These are phyloP conservation scores for Arachis monticola DNA, from an alignment of 331 rosid species.

Conservation along the genomic window DNA sequence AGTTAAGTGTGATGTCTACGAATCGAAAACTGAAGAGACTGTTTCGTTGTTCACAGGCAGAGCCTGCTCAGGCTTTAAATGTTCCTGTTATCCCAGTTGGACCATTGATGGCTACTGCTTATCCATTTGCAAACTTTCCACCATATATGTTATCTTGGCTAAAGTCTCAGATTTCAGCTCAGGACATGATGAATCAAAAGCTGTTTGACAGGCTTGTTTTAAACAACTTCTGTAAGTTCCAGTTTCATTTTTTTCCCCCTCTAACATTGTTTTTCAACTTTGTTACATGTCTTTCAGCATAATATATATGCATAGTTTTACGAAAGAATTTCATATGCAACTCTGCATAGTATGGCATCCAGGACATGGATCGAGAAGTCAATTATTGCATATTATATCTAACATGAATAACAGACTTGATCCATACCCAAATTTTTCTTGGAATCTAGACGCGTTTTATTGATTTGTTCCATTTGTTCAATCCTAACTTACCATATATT, in stretches of 20 bases:
- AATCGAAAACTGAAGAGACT: slow-evolving; percentile 10
- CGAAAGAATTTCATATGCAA: not conserved
- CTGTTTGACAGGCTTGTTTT: slow-evolving; percentile 73
- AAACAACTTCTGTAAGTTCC: slow-evolving; percentile 74
- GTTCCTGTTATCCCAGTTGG: slow-evolving; percentile 83
- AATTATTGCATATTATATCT: not conserved
- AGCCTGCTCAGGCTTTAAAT: slow-evolving; percentile 70
- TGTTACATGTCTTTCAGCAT: not conserved
- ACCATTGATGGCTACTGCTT: slow-evolving; percentile 58
- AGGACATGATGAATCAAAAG: slow-evolving; percentile 74
- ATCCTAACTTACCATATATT: slow-evolving; percentile 1
- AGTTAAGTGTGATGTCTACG: slow-evolving; percentile 8
- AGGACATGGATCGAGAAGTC: slow-evolving; percentile 4
- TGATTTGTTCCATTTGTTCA: slow-evolving; percentile 15
- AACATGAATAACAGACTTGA: too few relatives aligned
- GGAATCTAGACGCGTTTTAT: not conserved
- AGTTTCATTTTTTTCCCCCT: not conserved
- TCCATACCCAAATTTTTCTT: too few relatives aligned
- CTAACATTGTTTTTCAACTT: not conserved
- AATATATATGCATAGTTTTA: not conserved
- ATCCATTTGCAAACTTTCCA: slow-evolving; percentile 62
- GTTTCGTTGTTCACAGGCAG: slow-evolving; percentile 55
- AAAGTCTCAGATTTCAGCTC: slow-evolving; percentile 70
- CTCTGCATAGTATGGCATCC: not conserved
- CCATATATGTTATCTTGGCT: slow-evolving; percentile 72